Evolutionary conservation across 2,329 filamentous ascomycete genomes (phyloP).

Genomic region (Thelonectria rubi): DNA sequence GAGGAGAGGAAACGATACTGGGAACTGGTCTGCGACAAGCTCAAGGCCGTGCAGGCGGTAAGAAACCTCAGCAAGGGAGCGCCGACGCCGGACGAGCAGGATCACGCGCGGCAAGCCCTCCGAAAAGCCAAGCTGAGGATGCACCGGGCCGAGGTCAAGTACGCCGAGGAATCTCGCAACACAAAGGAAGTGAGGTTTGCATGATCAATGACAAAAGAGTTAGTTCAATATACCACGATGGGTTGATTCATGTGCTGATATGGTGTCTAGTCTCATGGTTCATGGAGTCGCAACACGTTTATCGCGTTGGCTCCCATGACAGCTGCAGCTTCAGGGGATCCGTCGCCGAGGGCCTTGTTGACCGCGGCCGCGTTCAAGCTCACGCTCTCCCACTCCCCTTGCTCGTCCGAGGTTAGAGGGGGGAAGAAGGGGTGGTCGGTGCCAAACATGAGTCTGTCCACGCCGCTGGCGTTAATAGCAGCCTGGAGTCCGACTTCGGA

Average conservation of each 20-base stretch:
- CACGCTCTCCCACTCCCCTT: slow-evolving; percentile 76
- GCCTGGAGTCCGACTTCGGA: slow-evolving; percentile 77
- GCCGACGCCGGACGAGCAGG: slow-evolving; percentile 39
- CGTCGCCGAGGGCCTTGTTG: slow-evolving; percentile 57
- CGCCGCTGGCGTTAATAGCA: slow-evolving; percentile 72
- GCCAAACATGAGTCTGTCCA: slow-evolving; percentile 79
- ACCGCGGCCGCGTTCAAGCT: slow-evolving; percentile 62
- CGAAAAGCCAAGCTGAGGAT: slow-evolving; percentile 47
- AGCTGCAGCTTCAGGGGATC: slow-evolving; percentile 56
- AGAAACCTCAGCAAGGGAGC: slow-evolving; percentile 45
- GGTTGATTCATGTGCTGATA: slow-evolving; percentile 34
- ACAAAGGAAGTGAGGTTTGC: slow-evolving; percentile 11
- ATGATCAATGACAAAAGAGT: slow-evolving; percentile 26
- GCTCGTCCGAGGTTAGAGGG: slow-evolving; percentile 70
- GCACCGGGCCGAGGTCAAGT: slow-evolving; percentile 50
- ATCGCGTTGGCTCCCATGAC: slow-evolving; percentile 70
- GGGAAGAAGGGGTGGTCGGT: slow-evolving; percentile 89
- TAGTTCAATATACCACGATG: slow-evolving; percentile 32
- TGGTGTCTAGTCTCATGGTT: slow-evolving; percentile 34
- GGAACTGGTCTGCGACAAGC: slow-evolving; percentile 53
- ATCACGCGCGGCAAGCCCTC: slow-evolving; percentile 43
- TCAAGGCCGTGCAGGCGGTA: slow-evolving; percentile 50
- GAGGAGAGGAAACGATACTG: slow-evolving; percentile 48
- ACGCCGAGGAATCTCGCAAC: slow-evolving; percentile 42
- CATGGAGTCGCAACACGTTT: slow-evolving; percentile 54